Evolutionary conservation across 2,329 filamentous ascomycete genomes (phyloP).

Genomic region (Fusarium drepaniforme): DNA sequence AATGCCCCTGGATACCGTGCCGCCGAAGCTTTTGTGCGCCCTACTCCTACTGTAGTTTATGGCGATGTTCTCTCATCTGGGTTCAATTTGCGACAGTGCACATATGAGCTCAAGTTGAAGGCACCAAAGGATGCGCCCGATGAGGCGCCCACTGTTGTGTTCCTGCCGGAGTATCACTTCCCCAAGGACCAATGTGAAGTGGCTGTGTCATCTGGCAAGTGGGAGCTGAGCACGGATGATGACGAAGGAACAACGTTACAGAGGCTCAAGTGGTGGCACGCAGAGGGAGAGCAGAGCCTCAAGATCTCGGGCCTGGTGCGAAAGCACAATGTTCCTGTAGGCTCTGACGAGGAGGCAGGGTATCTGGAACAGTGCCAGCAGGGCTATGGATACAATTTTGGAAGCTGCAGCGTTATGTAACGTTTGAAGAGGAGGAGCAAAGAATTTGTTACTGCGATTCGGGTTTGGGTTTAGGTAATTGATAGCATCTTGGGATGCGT

Average conservation of each 20-base stretch:
- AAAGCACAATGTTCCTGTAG: conserved; percentile 67
- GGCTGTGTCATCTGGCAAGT: conserved; percentile 86
- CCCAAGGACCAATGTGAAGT: conserved; percentile 79
- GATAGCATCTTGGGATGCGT: conserved; percentile 1
- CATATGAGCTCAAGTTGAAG: conserved; percentile 79
- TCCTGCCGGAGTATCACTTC: conserved; percentile 93
- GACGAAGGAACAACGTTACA: conserved; percentile 78
- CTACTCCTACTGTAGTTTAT: conserved; percentile 80
- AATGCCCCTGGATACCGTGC: conserved; percentile 83
- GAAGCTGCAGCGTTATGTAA: conserved; percentile 67
- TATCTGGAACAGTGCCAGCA: conserved; percentile 79
- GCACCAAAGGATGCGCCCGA: conserved; percentile 70
- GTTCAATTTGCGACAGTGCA: conserved; percentile 85
- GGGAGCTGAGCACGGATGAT: conserved; percentile 84
- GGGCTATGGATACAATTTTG: conserved; percentile 58
- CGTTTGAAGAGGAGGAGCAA: neutral
- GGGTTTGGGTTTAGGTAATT: conserved; percentile 3
- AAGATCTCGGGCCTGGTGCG: conserved; percentile 80
- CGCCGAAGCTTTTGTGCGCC: conserved; percentile 92
- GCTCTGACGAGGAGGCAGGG: conserved; percentile 77
- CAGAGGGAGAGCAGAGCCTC: conserved; percentile 84
- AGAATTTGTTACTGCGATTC: neutral
- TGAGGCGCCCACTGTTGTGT: conserved; percentile 82
- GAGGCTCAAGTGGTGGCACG: conserved; percentile 92
- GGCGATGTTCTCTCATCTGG: conserved; percentile 79